Percentiles rank a stretch among this genome's conserved stretches.
Conservation (phyloP, 202 grass and related monocot species). For the Panicum virgatum region DNA sequence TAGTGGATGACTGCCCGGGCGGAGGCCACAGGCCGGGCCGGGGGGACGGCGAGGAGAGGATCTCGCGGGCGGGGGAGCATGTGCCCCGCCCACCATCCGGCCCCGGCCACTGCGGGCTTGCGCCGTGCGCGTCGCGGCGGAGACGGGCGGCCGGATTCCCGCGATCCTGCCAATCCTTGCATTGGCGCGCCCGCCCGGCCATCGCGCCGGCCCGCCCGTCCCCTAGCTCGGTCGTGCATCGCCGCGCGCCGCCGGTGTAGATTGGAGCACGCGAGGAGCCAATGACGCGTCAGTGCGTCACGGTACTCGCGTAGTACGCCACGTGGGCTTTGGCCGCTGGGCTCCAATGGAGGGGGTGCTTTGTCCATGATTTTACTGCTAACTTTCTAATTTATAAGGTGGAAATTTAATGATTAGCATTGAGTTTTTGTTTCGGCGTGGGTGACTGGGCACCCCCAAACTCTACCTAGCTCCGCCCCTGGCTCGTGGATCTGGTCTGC, state of each 20-base stretch:
- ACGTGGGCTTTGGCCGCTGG: too few species aligned
- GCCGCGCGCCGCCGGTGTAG: background rate
- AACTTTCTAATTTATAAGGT: too few species aligned
- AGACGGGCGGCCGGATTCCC: background rate
- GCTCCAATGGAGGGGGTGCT: too few species aligned
- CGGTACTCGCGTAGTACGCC: background rate
- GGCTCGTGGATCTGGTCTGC: background rate
- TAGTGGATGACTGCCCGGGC: background rate
- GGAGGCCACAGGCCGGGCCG: too few species aligned
- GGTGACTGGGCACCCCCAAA: too few species aligned
- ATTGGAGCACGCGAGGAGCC: background rate
- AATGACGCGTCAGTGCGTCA: background rate
- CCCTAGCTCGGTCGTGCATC: too few species aligned
- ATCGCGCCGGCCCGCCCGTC: too few species aligned
- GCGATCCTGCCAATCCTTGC: background rate
- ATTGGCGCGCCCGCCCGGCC: background rate
- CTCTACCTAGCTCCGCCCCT: too few species aligned
- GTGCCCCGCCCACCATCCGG: conserved; percentile 1
- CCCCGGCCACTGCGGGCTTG: conserved; percentile 16
- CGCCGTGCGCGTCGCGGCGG: background rate
- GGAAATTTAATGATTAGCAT: too few species aligned
- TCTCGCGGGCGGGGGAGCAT: conserved; percentile 16
- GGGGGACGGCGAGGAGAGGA: background rate
- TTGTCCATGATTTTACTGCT: too few species aligned
- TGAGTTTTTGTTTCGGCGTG: too few species aligned